Evolutionary conservation across 495 filamentous ascomycete genomes (phyloP), one percentile per base, ranked within the genome.

Genomic region (Aspergillus leporis): DNA sequence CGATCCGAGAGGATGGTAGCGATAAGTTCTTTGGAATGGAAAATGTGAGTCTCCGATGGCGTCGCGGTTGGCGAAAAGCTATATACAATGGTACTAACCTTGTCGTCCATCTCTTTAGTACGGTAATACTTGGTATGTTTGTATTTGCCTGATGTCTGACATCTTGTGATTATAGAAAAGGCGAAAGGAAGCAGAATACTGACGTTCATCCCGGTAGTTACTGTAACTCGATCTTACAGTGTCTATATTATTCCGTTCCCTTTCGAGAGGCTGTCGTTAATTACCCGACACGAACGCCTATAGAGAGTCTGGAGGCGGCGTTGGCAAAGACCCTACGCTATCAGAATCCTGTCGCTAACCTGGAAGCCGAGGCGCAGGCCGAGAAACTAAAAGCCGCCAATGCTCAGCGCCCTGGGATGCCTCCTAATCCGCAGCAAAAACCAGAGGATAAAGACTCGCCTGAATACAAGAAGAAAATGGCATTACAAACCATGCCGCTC

Each of bases 1-100:
- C 92, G 0, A 74, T 93, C 58, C 84, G 92, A 59, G 77, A 77
- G 38, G 93, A 98, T 78, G 94, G 95, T 21, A 97, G 90, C 72
- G 94, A 98, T 75, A 97, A 97, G 79, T 98, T 96, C 76, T 98
- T 93, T 78, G 94, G 95, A 3, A 87, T 98, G 80, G 94, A 98
- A 74, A 98, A 98, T 78, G 92, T 97, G 80, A 81, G 90, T 74
- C 22, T 55, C 19, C 41, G 21, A 48, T 13, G 32, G 45, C 53
- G 59, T 56, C 28, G 28, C 52, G 50, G 28, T 34, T 28, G 9
- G 10, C 4, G 38, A 14, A 14, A 12, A 2, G 34, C 38, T 41
- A 22, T 28, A 23, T 47, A 57, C n/a, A 60, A 23, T 55, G 52
- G 69, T 73, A 73, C 52, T 41, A 53, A 66, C 46, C 59, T 51